phyloP scores from a whole-genome alignment of 2,329 filamentous ascomycete species.

The Arthrinium puccinioides region DNA sequence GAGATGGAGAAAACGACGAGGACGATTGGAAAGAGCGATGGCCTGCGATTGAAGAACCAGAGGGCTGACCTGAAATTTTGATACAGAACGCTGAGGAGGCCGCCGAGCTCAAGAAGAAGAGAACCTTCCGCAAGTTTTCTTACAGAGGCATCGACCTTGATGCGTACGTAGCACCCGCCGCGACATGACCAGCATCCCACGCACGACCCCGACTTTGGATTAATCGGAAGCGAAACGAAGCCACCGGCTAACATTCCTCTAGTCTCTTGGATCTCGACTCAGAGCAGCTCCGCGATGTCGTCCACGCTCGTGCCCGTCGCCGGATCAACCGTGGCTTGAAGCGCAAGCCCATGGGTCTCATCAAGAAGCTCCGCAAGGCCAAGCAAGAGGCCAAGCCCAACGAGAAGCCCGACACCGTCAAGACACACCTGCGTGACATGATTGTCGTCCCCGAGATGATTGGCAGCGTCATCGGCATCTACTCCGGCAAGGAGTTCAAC shows the following conservation, averaged over 20 bases:
- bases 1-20: too few species aligned
- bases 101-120: constrained; percentile 99
- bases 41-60: background rate
- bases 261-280: constrained; percentile 98
- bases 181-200: background rate
- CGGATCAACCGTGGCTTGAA: constrained; percentile 99
- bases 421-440: constrained; percentile 99
- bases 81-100: constrained; percentile 90
- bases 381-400: constrained; percentile 99
- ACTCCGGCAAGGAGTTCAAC: constrained; percentile 99
- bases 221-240: background rate
- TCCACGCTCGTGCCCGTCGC: constrained; percentile 96
- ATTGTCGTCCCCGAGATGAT: constrained; percentile 99
- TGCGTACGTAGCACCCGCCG: constrained; percentile 62
- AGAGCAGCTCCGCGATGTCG: constrained; percentile 98
- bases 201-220: background rate
- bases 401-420: constrained; percentile 99
- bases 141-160: constrained; percentile 99
- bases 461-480: constrained; percentile 95
- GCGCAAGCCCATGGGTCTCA: constrained; percentile 99
- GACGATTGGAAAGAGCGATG: too few species aligned
- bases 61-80: constrained; percentile 3
- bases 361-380: constrained; percentile 99
- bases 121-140: constrained; percentile 99
- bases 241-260: constrained; percentile 17